Evolutionary conservation across 345 rosid genomes (phyloP), one percentile per base, ranked within the genome.

Genomic region (Bruguiera sexangula): DNA sequence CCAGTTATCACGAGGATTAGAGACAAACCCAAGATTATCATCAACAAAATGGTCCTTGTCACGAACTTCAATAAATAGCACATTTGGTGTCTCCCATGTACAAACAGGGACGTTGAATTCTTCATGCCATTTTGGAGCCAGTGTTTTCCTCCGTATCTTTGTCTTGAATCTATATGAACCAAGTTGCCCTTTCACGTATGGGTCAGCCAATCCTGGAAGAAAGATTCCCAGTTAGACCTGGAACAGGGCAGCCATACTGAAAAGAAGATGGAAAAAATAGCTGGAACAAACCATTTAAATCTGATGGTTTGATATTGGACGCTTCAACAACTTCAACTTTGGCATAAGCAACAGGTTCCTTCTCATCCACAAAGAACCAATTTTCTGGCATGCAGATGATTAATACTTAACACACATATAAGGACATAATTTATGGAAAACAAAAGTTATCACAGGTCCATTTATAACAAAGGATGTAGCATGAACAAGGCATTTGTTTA

Each of bases 101-200:
- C 76, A 71, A 26, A 95, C 76, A 60, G 99, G 99, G 63, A 95
- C 82, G 78, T 79, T 85, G 67, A 87, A 95, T 71, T 87, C 96
- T 81, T 95, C 99, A 0, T 73, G 89, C 99, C 99, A 92, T 76
- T 85, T 92, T 37, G 99, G 99, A 76, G 85, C 34, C 73, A 95
- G 60, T 0, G 96, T 90, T 79, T 92, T 95, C 88, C 66, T 74
- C 22, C 81, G 79, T 7, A 72, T 81, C 80, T 85, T 85, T 20
- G 96, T 92, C 82, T 81, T 88, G 78, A 95, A 89, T 70, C 87
- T 84, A 80, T 86, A 88, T 7, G 85, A 71, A 20, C 99, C 97
- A 69, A 92, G 85, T 72, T 86, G 86, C 66, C 99, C 99, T 82
- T 90, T 95, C 78, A 92, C 97, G 31, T 92, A 95, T 34, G 99